Base-by-base conservation (phyloP, 2,329 filamentous ascomycete genomes). In the Ophiostoma pallidulum region DNA sequence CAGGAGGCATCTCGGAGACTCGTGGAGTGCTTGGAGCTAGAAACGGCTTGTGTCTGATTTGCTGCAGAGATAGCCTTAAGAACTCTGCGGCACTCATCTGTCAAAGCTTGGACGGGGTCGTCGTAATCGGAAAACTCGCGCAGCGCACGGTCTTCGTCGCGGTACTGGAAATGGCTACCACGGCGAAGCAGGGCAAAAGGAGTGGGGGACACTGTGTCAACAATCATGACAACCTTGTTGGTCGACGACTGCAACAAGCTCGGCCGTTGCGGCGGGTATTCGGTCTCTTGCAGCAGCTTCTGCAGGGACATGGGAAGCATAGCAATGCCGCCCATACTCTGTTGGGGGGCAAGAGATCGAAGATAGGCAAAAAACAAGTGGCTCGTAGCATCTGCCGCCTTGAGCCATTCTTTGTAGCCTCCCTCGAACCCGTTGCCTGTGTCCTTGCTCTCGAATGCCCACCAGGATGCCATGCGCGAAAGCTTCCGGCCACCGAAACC, bases 361-460 rank as follows among this genome's bases (percentile, higher is more conserved):
- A 98, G 78, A 63, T 97, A 98, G 48, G 92, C 92, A 62, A 98
- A 98, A 73, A 98, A 98, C 47, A 98, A 71, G 69, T 98, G 92
- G 60, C 90, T 95, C 18, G 91, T 89, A 46, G 92, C 92, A 72
- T 97, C 89, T 50, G 92, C 92, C 51, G 91, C 90, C 84, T 71
- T 82, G 56, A 83, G 72, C 90, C 92, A 98, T 38, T 80, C 79
- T 60, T 85, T 86, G 66, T 98, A 98, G 47, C 91, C 90, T 35
- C 87, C 87, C 56, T 97, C 92, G 58, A 98, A 98, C 14, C 92
- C 92, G 62, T 85, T 91, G 36, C 85, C 86, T 7, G 81, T 81
- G 62, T 97, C 90, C 40, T 74, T 78, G 56, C 94, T 87, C 60
- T 96, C 91, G 62, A 98, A 98, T 1, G 91, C 89, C 92, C 92